These are phyloP conservation scores for Glebionis coronaria DNA, from an alignment of 129 eudicot genomes.

Conservation along the genomic window DNA sequence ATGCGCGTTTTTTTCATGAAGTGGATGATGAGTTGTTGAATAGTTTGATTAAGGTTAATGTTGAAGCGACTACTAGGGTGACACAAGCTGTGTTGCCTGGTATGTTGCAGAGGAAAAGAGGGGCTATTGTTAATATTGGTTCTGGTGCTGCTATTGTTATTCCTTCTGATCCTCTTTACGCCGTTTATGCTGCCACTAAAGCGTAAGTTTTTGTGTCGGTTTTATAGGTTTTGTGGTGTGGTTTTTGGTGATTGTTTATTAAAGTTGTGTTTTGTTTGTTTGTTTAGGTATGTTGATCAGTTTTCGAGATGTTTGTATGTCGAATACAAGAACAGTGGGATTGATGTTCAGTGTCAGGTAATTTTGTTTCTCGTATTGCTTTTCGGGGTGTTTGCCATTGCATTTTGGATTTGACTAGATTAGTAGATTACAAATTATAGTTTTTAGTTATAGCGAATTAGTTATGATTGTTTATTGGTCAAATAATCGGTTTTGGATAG, in stretches of 20 bases:
- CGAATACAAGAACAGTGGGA: slow-evolving; percentile 29
- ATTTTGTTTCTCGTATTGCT: neutral
- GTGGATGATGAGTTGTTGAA: slow-evolving; percentile 75
- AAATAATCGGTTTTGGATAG: no score
- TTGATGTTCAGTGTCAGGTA: slow-evolving; percentile 30
- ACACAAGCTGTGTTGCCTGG: slow-evolving; percentile 77
- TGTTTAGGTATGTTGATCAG: slow-evolving; percentile 22
- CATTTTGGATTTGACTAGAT: no score
- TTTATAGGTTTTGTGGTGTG: neutral
- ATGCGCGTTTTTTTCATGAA: slow-evolving; percentile 47
- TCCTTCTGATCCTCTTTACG: slow-evolving; percentile 92
- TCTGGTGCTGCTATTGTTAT: slow-evolving; percentile 85
- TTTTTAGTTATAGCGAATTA: no score
- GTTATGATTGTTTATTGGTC: no score
- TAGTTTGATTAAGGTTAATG: slow-evolving; percentile 75
- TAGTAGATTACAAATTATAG: no score
- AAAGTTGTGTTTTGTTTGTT: neutral
- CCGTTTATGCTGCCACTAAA: slow-evolving; percentile 95
- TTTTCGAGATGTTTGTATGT: slow-evolving; percentile 28
- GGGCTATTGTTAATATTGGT: slow-evolving; percentile 94
- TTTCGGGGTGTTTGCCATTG: neutral
- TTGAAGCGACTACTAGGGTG: slow-evolving; percentile 79
- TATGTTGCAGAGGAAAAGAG: slow-evolving; percentile 81
- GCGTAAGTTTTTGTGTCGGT: slow-evolving; percentile 50
- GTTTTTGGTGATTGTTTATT: neutral